Evolutionary conservation across 192 early-diverging fungal species (phyloP).

Genomic region (Coemansia aciculifera): DNA sequence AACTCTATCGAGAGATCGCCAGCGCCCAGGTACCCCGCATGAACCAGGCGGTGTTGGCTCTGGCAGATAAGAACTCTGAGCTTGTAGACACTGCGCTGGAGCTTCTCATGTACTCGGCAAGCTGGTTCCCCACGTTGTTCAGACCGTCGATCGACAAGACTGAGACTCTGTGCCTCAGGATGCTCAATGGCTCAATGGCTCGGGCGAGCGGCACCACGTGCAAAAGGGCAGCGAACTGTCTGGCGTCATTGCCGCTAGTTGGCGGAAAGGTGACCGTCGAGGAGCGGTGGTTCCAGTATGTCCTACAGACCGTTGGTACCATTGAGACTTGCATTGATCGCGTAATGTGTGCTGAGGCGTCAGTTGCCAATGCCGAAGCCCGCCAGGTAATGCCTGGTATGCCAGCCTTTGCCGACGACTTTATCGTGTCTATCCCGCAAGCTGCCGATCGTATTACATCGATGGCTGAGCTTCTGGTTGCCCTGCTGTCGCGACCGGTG

Average conservation of each 20-base stretch:
- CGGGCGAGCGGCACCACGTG: constrained; percentile 3
- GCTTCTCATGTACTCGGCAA: constrained; percentile 34
- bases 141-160: constrained; percentile 49
- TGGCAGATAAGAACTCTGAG: constrained; percentile 42
- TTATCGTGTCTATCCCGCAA: constrained; percentile 43
- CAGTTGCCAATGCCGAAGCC: neutral
- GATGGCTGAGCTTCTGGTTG: constrained; percentile 38
- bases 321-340: constrained; percentile 47
- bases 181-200: constrained; percentile 20
- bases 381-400: neutral
- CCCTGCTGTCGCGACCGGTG: constrained; percentile 39
- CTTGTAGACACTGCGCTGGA: constrained; percentile 26
- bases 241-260: constrained; percentile 32
- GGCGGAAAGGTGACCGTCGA: constrained; percentile 45
- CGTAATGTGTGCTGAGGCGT: constrained; percentile 26
- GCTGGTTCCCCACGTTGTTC: constrained; percentile 52
- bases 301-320: constrained; percentile 34
- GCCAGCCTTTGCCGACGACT: constrained; percentile 26
- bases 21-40: constrained; percentile 44
- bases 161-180: constrained; percentile 34
- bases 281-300: constrained; percentile 50
- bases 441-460: constrained; percentile 43
- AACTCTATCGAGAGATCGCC: constrained; percentile 44
- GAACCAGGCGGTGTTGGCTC: constrained; percentile 43
- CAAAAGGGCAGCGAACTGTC: constrained; percentile 11